A percentile compares a stretch with the other conserved stretches of the same genome.
These are phyloP conservation scores for Fusarium sterilihyphosum DNA, from an alignment of 2,329 filamentous ascomycete species.

Conservation along the genomic window DNA sequence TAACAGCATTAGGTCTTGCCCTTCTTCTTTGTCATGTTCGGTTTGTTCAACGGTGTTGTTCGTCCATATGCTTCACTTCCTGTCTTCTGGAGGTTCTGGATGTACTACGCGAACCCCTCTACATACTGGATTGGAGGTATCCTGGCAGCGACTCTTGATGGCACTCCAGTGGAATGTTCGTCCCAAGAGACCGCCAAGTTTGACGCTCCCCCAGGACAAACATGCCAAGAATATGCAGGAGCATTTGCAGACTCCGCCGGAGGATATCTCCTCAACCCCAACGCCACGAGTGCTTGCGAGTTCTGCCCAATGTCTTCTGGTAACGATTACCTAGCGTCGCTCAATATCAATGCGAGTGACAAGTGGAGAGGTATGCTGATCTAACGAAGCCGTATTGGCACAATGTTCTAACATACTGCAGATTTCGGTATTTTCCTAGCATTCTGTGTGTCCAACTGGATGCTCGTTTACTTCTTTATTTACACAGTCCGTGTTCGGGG, in stretches of 20 bases:
- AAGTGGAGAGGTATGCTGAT: constrained; percentile 65
- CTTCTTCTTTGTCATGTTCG: constrained; percentile 84
- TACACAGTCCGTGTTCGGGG: constrained; percentile 76
- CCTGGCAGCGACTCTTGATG: constrained; percentile 32
- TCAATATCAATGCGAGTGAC: constrained; percentile 61
- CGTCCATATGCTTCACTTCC: constrained; percentile 72
- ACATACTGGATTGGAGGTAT: constrained; percentile 38
- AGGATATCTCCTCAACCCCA: constrained; percentile 72
- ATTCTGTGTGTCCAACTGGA: constrained; percentile 77
- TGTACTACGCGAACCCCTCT: constrained; percentile 37
- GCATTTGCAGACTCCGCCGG: constrained; percentile 57
- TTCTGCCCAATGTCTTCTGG: constrained; percentile 72
- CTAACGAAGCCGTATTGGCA: not conserved
- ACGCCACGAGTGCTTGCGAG: constrained; percentile 68
- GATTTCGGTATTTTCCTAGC: constrained; percentile 76
- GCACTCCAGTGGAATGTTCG: constrained; percentile 52
- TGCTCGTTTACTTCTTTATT: constrained; percentile 79
- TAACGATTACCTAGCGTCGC: constrained; percentile 70
- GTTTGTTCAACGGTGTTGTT: constrained; percentile 81
- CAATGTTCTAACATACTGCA: constrained; percentile 15
- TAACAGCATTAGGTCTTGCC: constrained; percentile 65
- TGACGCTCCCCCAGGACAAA: constrained; percentile 70
- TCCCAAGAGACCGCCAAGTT: constrained; percentile 54
- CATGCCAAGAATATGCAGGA: constrained; percentile 72
- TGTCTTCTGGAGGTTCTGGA: constrained; percentile 66